Evolutionary conservation across 352 stramenopile species (phyloP).

Genomic region (Pythium volutum): DNA sequence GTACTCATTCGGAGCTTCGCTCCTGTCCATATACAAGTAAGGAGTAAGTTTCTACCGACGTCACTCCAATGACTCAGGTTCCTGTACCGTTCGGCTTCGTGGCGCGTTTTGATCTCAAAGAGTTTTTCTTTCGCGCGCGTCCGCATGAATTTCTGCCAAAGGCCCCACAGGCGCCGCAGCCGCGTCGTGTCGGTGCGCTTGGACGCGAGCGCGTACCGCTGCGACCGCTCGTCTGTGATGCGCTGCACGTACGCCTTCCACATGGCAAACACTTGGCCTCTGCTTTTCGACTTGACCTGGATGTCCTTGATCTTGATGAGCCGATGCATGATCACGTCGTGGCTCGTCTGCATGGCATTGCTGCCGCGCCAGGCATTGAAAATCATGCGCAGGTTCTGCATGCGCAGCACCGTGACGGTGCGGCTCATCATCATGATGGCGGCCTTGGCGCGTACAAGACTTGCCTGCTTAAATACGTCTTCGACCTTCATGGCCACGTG

Average conservation of each 20-base stretch:
- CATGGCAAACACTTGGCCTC: constrained; percentile 46
- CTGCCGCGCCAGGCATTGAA: constrained; percentile 72
- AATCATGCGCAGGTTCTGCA: constrained; percentile 73
- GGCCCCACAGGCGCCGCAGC: constrained; percentile 38
- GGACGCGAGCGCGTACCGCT: constrained; percentile 55
- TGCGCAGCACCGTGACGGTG: constrained; percentile 47
- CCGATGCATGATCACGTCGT: constrained; percentile 54
- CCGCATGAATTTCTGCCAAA: constrained; percentile 54
- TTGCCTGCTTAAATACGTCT: constrained; percentile 72
- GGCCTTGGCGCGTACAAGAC: constrained; percentile 65
- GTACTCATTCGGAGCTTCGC: constrained; percentile 24
- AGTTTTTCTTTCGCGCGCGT: constrained; percentile 52
- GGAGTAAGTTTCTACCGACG: not conserved
- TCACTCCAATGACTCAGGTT: not conserved
- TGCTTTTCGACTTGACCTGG: constrained; percentile 42
- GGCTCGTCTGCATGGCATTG: constrained; percentile 40
- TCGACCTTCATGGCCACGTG: constrained; percentile 71
- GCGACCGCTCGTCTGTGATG: constrained; percentile 53
- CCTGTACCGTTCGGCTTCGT: constrained; percentile 35
- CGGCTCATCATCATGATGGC: constrained; percentile 85
- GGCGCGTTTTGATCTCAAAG: constrained; percentile 44
- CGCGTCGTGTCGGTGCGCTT: constrained; percentile 52
- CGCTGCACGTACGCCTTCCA: constrained; percentile 56
- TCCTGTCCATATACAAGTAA: constrained; percentile 2
- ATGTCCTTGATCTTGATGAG: constrained; percentile 69